Conservation (phyloP, 192 early-diverging fungal species). For the Coemansia sp. region DNA sequence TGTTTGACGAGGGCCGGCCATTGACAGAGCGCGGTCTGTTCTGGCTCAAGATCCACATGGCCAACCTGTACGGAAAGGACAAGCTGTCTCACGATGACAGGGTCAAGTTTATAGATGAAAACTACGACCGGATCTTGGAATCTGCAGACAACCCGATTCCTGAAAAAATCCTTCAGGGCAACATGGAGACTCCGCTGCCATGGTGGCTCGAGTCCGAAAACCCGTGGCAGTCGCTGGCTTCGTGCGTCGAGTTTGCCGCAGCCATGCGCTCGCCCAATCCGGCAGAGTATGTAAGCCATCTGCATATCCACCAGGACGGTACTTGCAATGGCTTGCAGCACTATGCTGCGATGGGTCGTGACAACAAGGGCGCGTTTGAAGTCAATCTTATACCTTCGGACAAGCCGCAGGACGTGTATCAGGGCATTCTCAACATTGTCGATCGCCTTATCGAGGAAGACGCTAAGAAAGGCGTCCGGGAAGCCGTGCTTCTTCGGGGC, state of each 20-base stretch:
- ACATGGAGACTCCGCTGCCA: conserved; percentile 56
- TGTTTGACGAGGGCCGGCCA: conserved; percentile 77
- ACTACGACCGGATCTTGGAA: conserved; percentile 78
- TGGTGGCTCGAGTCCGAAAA: conserved; percentile 92
- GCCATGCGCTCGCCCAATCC: conserved; percentile 77
- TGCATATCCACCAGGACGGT: conserved; percentile 96
- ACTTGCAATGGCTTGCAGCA: conserved; percentile 99
- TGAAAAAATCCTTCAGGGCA: conserved; percentile 24
- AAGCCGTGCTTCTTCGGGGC: conserved; percentile 65
- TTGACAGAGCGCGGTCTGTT: conserved; percentile 75
- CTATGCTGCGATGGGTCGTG: conserved; percentile 95
- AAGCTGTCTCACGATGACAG: conserved; percentile 89
- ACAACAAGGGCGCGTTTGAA: conserved; percentile 77
- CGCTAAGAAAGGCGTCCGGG: conserved; percentile 59
- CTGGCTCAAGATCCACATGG: conserved; percentile 96
- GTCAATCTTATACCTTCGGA: conserved; percentile 88
- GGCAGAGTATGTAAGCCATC: conserved; percentile 62
- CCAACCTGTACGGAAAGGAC: conserved; percentile 88
- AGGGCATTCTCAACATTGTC: conserved; percentile 81
- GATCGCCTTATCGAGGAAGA: conserved; percentile 68
- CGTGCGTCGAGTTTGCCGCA: conserved; percentile 79
- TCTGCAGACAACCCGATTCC: conserved; percentile 79
- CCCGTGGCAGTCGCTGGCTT: conserved; percentile 92
- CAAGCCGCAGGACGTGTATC: conserved; percentile 89
- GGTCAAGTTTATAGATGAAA: conserved; percentile 68